Base-by-base conservation (phyloP, 805 yeast genomes). In the Wickerhamiella azyma region DNA sequence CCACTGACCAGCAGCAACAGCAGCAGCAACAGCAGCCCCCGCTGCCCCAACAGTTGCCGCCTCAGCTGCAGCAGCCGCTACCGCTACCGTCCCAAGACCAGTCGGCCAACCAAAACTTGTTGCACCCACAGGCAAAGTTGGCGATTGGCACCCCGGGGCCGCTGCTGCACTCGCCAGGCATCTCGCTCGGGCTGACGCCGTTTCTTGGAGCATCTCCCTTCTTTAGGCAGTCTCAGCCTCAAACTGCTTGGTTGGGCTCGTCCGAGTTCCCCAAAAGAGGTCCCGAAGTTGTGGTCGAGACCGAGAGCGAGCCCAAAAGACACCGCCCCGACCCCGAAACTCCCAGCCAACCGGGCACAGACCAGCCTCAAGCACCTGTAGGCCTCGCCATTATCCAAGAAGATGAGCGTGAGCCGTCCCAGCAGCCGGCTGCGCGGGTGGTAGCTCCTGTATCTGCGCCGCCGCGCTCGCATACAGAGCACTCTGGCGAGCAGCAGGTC, bases 161-260 rank as follows among this genome's bases (percentile, higher is more conserved):
- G 30, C 33, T 13, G 14, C 33, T 13, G 33, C 33, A 30, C 16
- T 30, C 33, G 14, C 33, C 33, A 8, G 16, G 16, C 3, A 30
- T 30, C 11, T 40, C 43, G n/a, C 30, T 35, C 19, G 44, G 44
- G 21, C 44, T 41, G 9, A 41, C 44, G 14, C 44, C 44, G 19
- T 33, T 41, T 7, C 39, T 41, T 5, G 33, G 33, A 13, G 33
- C 33, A 13, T 30, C 33, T 7, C 33, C 33, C 3, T 30, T 35
- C 24, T 35, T 17, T 35, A 21, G 19, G 5, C 14, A 29, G 24
- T 35, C 37, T 2, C 37, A 35, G 24, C 37, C 37, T 13, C 37
- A 38, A 38, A 26, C 30, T 21, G 29, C 41, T 3, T n/a, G 10
- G 14, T 16, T 30, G 14, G 5, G 16, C 16, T n/a, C 11, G 33